Base-by-base conservation (phyloP, 148 eudicot species). In the Fagopyrum tataricum region DNA sequence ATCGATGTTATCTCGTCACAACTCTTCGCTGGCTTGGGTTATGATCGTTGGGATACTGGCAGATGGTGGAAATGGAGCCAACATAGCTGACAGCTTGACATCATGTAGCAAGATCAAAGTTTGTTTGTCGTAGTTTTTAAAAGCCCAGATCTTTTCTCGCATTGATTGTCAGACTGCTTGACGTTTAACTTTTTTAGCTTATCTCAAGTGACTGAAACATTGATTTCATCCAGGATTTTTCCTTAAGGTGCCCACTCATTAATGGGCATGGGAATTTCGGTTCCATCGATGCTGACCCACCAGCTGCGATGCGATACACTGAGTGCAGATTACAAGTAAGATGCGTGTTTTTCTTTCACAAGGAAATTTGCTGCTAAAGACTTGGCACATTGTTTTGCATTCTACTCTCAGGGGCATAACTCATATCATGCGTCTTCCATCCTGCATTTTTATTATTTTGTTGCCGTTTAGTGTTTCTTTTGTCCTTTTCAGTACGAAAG, bases 251-350 rank as follows among this genome's bases (percentile, higher is more conserved):
- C 77, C 98, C 97, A 55, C 97, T 95, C 74, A 82, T 95, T 73
- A 88, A 90, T 69, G 98, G 98, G 55, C 98, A 95, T 79, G 98
- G 98, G 43, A 95, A 95, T 78, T 95, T 95, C 81, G 98, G 98
- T 42, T 95, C 98, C 37, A 79, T 95, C 40, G 98, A 95, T 88
- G 96, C 97, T 52, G 98, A 95, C 78, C 97, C 97, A 78, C 91
- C 98, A 44, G 98, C 98, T 74, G 98, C 98, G 74, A 95, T 95
- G 98, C 96, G 98, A 12, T 95, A 95, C 83, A 95, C 98, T 17
- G 98, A 95, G 81, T 95, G 98, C 83, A 90, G 96, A 83, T 85
- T 95, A 76, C 91, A 90, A 81, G 98, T 95, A 87, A 72, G 85
- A 78, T 66, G 43, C 55, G 18, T 11, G 53, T 59, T 68, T 53